Evolutionary conservation across 148 eudicot genomes (phyloP), one percentile per base, ranked within the genome.

Genomic region (Agrostemma githago): DNA sequence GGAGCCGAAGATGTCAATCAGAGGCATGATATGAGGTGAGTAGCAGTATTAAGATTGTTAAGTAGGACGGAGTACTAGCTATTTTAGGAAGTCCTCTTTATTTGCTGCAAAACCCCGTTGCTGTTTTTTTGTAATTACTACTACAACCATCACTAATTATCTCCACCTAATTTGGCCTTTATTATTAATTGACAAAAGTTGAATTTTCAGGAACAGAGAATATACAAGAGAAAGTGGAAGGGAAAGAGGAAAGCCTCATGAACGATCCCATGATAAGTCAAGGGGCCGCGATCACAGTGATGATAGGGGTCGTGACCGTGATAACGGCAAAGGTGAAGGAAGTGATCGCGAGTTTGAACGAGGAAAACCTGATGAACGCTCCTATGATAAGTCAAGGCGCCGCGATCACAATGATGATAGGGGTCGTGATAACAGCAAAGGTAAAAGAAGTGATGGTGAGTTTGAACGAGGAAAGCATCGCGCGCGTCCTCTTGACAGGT

Each of bases 211-310:
- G 10, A 96, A 91, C 46, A 87, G 92, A 84, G 98, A 94, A 78
- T 92, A 89, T 76, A 90, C 99, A n/a, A 91, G 92, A 76, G 99
- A 96, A 79, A 86, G 90, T 79, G 88, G 74, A 26, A 87, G 89
- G 76, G 96, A 88, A 20, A 82, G 75, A 73, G 91, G 86, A 54
- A 89, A 75, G 77, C 89, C 97, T 70, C 92, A 87, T 48, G 97
- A 95, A 82, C 85, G 84, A 19, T 95, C 97, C 70, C 93, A 89
- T 78, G 99, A 92, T 65, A 82, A 84, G 76, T 82, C 92, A 60
- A 90, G 90, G 79, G 99, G 92, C 17, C 97, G 97, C 68, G 98
- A 94, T 41, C 89, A 87, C 44, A 84, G 87, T 66, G 97, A 92
- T 59, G 99, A 92, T 77, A 86, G 89, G 83, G 90, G 81, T 2